Evolutionary conservation across 2,329 filamentous ascomycete species (phyloP).

Genomic region (Beauveria sp.): DNA sequence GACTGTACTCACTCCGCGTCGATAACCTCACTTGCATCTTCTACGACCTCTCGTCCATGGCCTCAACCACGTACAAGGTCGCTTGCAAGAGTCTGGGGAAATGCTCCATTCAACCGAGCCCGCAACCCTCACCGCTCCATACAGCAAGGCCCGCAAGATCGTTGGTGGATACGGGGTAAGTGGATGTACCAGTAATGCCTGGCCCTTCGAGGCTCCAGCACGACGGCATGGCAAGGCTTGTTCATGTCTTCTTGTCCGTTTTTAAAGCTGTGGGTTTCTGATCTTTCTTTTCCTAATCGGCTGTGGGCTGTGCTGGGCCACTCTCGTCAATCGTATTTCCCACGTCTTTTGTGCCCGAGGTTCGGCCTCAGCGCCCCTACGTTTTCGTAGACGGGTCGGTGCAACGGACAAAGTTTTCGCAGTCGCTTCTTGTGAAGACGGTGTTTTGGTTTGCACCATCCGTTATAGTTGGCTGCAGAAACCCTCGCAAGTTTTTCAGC

Average conservation of each 20-base stretch:
- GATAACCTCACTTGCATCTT: background rate
- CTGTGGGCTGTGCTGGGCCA: background rate
- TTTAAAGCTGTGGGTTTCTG: background rate
- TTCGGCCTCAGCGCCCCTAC: background rate
- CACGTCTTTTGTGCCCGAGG: background rate
- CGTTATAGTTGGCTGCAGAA: no score
- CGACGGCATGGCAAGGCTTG: background rate
- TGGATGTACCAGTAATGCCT: background rate
- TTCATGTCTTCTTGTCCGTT: background rate
- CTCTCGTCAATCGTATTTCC: background rate
- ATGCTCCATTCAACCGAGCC: background rate
- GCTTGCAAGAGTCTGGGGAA: background rate
- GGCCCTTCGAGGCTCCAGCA: no score
- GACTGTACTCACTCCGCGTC: background rate
- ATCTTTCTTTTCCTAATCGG: background rate
- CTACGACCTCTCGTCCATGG: no score
- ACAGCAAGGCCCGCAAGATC: constrained; percentile 1
- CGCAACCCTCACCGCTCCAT: background rate
- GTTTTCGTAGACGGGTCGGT: background rate
- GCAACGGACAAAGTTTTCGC: no score
- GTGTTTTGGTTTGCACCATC: no score
- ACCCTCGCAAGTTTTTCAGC: background rate
- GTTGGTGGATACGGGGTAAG: constrained; percentile 9
- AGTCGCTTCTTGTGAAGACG: no score
- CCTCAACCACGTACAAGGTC: background rate